phyloP scores from a whole-genome alignment of 768 basidiomycete species.

The Cantharellus anzutake region DNA sequence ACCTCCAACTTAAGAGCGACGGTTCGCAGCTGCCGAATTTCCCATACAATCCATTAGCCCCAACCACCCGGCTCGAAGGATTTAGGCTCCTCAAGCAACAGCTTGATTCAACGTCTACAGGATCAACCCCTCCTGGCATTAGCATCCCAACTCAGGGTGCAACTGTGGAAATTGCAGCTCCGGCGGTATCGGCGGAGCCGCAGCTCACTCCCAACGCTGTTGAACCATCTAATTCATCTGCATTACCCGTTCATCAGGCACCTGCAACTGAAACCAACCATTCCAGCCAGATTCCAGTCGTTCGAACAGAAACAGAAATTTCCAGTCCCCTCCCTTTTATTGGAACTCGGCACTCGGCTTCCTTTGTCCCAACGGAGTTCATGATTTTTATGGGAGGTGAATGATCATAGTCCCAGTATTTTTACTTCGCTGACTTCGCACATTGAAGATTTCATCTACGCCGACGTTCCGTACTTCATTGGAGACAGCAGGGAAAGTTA shows the following conservation, averaged over 20 bases:
- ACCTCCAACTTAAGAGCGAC: neutral
- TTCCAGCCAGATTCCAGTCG: too few relatives aligned
- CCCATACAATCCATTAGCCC: constrained; percentile 38
- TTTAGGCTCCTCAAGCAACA: constrained; percentile 35
- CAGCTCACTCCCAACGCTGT: constrained; percentile 18
- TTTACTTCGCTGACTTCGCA: neutral
- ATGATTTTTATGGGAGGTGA: constrained; percentile 40
- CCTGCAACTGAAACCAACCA: neutral
- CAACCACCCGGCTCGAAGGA: constrained; percentile 36
- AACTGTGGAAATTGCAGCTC: neutral
- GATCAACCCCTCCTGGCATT: neutral
- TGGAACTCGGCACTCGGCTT: neutral
- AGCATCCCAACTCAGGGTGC: neutral
- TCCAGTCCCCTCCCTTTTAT: neutral
- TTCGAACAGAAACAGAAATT: neutral
- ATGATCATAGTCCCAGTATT: neutral
- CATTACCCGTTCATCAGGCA: neutral
- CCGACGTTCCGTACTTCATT: constrained; percentile 45
- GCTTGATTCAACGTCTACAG: constrained; percentile 16
- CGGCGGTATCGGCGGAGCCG: constrained; percentile 2
- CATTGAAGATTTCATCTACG: constrained; percentile 46
- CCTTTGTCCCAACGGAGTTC: constrained; percentile 18
- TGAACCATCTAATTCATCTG: neutral
- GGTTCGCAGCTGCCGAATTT: constrained; percentile 35
- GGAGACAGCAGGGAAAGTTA: constrained; percentile 42